These are phyloP conservation scores for Termitomyces sp. DNA, from an alignment of 768 basidiomycete species.

Conservation along the genomic window DNA sequence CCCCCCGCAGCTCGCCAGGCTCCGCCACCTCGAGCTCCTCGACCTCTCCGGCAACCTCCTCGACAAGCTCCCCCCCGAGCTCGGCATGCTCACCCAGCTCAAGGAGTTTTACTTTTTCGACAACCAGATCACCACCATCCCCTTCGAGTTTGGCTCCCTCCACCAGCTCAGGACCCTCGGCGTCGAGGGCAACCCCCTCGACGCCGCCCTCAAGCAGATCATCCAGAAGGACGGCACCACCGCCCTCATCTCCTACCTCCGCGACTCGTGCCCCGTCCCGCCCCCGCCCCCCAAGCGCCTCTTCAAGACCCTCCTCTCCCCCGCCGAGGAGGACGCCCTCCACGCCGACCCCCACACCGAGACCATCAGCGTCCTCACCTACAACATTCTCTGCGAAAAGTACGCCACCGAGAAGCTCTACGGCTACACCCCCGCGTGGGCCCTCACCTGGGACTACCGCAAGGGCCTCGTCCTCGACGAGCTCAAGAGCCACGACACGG, in stretches of 20 bases:
- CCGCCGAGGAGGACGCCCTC: slow-evolving; percentile 53
- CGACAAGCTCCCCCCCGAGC: slow-evolving; percentile 69
- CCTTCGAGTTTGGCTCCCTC: slow-evolving; percentile 82
- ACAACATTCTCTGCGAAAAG: slow-evolving; percentile 93
- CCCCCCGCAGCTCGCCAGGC: slow-evolving; percentile 76
- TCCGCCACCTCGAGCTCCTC: slow-evolving; percentile 82
- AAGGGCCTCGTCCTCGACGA: slow-evolving; percentile 86
- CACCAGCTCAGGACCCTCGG: slow-evolving; percentile 92
- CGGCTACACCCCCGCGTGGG: slow-evolving; percentile 97
- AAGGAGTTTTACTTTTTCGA: slow-evolving; percentile 96
- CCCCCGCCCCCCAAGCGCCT: slow-evolving; percentile 73
- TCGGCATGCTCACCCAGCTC: slow-evolving; percentile 85
- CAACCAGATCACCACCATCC: slow-evolving; percentile 84
- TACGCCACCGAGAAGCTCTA: slow-evolving; percentile 87
- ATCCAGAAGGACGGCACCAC: slow-evolving; percentile 95
- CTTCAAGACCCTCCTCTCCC: slow-evolving; percentile 63
- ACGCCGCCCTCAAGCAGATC: slow-evolving; percentile 66
- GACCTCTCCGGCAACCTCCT: slow-evolving; percentile 91
- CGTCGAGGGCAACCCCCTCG: slow-evolving; percentile 95
- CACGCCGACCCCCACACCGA: slow-evolving; percentile 64
- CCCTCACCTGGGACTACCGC: slow-evolving; percentile 91
- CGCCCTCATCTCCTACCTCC: slow-evolving; percentile 83
- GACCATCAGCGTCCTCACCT: slow-evolving; percentile 76
- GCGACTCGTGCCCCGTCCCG: slow-evolving; percentile 87
- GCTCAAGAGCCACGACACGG: slow-evolving; percentile 72